A percentile compares a stretch with the other conserved stretches of the same genome.
Evolutionary conservation across 257 asterid genomes (phyloP).

Genomic region (Scutellaria baicalensis): DNA sequence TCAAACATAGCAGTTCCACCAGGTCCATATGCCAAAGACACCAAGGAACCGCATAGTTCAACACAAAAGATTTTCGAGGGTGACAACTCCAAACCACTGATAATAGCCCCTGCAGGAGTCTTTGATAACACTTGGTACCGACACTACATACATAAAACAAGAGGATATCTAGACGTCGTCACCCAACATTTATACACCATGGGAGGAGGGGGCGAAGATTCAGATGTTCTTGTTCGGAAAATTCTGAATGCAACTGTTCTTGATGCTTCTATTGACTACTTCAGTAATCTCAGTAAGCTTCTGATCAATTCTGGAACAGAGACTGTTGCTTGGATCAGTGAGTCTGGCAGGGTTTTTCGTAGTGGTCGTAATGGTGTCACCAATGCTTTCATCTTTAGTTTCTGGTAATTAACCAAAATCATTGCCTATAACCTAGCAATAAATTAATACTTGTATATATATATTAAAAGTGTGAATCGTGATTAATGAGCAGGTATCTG

Average conservation of each 20-base stretch:
- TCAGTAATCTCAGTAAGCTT: background rate
- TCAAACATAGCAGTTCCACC: background rate
- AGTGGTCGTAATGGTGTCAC: conserved; percentile 36
- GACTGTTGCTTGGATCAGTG: conserved; percentile 28
- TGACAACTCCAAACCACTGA: background rate
- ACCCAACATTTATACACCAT: background rate
- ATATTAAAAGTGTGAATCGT: too few relatives aligned
- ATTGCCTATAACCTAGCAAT: too few relatives aligned
- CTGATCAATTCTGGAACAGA: background rate
- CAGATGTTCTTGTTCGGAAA: background rate
- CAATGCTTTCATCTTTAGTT: conserved; percentile 54
- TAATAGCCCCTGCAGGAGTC: background rate
- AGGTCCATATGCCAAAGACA: background rate
- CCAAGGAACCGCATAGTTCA: background rate
- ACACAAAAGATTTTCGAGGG: background rate
- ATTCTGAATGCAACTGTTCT: background rate
- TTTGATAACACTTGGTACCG: background rate
- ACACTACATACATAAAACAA: background rate
- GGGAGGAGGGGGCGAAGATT: background rate
- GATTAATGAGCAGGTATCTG: too few relatives aligned
- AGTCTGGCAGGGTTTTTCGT: conserved; percentile 22
- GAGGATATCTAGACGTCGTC: background rate
- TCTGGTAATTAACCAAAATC: conserved; percentile 36
- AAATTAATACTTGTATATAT: too few relatives aligned
- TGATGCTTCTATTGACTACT: background rate